phyloP scores from a whole-genome alignment of 2,329 filamentous ascomycete genomes.

The Colletotrichum navitas region DNA sequence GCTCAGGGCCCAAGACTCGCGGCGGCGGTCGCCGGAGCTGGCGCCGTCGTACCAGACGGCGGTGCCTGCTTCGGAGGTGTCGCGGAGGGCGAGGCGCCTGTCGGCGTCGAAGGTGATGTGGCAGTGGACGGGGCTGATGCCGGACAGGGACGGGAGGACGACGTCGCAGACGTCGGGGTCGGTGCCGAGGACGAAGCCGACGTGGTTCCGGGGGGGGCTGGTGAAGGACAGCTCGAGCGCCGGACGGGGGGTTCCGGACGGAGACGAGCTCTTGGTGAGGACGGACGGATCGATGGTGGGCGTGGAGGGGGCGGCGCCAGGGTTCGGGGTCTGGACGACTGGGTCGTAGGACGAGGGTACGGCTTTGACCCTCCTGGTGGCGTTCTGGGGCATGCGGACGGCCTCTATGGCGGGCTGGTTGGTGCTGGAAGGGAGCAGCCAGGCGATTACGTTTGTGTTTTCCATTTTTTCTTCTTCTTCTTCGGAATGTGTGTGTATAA shows the following conservation, averaged over 20 bases:
- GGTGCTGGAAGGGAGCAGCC: constrained; percentile 40
- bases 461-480: no score
- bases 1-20: constrained; percentile 54
- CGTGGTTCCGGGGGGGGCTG: constrained; percentile 50
- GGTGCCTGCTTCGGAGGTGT: constrained; percentile 54
- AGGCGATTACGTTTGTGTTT: constrained; percentile 41
- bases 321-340: constrained; percentile 23
- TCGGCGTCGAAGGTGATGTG: constrained; percentile 55
- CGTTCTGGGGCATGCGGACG: constrained; percentile 36
- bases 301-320: constrained; percentile 14
- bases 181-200: constrained; percentile 55
- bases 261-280: constrained; percentile 11
- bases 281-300: constrained; percentile 37
- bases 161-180: constrained; percentile 54
- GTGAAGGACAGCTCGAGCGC: constrained; percentile 55
- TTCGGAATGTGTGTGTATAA: neutral
- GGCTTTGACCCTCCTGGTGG: constrained; percentile 30
- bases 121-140: constrained; percentile 55
- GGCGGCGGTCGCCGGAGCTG: constrained; percentile 53
- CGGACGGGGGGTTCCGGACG: constrained; percentile 20
- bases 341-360: constrained; percentile 30
- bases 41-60: constrained; percentile 59
- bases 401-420: constrained; percentile 41
- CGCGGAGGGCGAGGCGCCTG: constrained; percentile 54
- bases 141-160: constrained; percentile 51